Percentiles rank a stretch among this genome's conserved stretches.
Evolutionary conservation across 306 rosid species (phyloP).

Genomic region (Urtica urens): DNA sequence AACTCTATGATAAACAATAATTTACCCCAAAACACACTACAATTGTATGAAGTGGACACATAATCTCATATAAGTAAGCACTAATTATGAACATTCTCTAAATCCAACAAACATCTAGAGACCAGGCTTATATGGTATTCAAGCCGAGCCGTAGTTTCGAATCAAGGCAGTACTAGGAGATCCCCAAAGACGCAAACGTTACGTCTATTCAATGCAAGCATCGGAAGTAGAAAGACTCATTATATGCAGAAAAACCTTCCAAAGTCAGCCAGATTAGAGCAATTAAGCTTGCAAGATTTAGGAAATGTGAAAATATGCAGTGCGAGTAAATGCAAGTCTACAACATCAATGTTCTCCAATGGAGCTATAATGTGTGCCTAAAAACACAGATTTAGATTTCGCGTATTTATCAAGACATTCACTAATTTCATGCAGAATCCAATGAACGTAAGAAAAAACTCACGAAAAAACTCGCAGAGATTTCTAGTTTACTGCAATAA

Average conservation of each 20-base stretch:
- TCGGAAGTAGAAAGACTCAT: not conserved
- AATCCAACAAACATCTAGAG: too few species aligned
- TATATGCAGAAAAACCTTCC: not conserved
- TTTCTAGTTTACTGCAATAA: too few species aligned
- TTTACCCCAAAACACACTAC: too few species aligned
- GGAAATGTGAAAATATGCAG: not conserved
- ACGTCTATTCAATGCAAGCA: not conserved
- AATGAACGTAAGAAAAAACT: too few species aligned
- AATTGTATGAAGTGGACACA: too few species aligned
- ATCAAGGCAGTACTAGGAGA: not conserved
- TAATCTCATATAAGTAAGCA: too few species aligned
- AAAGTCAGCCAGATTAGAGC: not conserved
- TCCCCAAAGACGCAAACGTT: not conserved
- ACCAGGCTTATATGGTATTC: too few species aligned
- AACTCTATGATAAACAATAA: too few species aligned
- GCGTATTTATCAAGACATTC: not conserved
- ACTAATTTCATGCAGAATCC: too few species aligned
- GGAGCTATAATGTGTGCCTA: not conserved
- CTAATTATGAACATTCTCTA: too few species aligned
- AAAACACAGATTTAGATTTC: not conserved
- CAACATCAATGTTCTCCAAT: not conserved
- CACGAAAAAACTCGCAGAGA: too few species aligned
- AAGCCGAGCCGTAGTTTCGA: too few species aligned
- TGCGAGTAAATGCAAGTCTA: not conserved
- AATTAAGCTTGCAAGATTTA: not conserved